Base-by-base conservation (phyloP, 2,329 filamentous ascomycete species). In the Aureobasidium sp. region DNA sequence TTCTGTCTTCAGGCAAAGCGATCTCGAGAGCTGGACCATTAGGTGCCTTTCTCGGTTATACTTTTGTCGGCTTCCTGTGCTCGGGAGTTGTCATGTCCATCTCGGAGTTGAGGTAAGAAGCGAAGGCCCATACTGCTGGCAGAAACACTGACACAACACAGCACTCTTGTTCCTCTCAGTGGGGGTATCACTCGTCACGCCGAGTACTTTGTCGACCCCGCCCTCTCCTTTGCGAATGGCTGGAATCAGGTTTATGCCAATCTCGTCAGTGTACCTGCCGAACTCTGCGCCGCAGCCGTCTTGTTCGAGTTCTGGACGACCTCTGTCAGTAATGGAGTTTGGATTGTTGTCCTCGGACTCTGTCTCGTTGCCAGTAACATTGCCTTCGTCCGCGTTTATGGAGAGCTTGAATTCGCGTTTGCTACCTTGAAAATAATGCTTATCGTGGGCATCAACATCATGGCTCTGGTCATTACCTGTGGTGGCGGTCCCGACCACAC, bases 181-280 rank as follows among this genome's bases (percentile, higher is more conserved):
- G 90, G 88, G 63, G 87, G 87, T 44, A 92, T 92, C 71, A 89
- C 88, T 34, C 82, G 86, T 45, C 93, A 91, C 68, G 88, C 89
- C 25, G 82, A 85, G 42, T 87, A 89, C 20, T 90, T 93, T 68
- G 81, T 91, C 63, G 86, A 89, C 69, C 85, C 84, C 12, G 86
- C 85, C 62, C 77, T 91, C 52, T 88, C 87, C 8, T 91, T 91
- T 68, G 82, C 88, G 22, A 88, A 91, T 81, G 89, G 89, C 22
- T 92, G 88, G 88, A 86, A 90, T 64, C 92, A 92, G 75, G 92
- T 87, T 86, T 91, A 79, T 68, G 84, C 90, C 61, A 68, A 81
- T 81, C 42, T 52, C 2, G 22, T 52, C 27, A 41, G 51, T 25
- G 45, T 66, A 27, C 47, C 59, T 8, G 55, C 65, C 5, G 65